These are phyloP conservation scores for Boletus bicolor DNA, from an alignment of 768 basidiomycete species.

Conservation along the genomic window DNA sequence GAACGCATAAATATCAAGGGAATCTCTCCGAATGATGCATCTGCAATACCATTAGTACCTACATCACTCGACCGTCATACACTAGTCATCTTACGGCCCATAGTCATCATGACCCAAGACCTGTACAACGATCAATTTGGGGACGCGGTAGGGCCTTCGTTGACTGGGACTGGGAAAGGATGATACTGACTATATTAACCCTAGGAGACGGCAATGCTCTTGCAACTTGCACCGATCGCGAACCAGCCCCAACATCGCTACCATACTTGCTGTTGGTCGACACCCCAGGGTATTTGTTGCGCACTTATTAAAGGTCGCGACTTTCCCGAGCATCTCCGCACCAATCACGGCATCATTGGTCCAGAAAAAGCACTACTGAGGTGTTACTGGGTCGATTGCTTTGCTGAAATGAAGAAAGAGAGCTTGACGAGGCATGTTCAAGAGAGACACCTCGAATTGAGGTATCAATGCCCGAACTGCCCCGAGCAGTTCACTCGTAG, in stretches of 20 bases:
- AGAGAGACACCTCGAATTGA: constrained; percentile 23
- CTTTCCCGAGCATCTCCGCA: constrained; percentile 24
- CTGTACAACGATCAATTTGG: not conserved
- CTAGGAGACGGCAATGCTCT: constrained; percentile 10
- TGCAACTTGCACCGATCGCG: not conserved
- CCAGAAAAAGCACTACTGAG: constrained; percentile 1
- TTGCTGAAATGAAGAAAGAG: constrained; percentile 24
- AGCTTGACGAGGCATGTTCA: constrained; percentile 27
- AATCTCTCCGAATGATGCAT: not conserved
- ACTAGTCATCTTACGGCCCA: not conserved
- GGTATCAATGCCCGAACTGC: constrained; percentile 18
- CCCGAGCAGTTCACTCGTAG: constrained; percentile 25
- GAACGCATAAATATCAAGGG: constrained; percentile 18
- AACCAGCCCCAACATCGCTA: constrained; percentile 1
- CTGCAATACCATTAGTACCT: constrained; percentile 5
- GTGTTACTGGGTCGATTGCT: constrained; percentile 24
- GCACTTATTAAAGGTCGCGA: not conserved
- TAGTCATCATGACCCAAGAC: constrained; percentile 1
- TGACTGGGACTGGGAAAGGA: not conserved
- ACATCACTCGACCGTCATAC: not conserved
- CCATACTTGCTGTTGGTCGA: constrained; percentile 20
- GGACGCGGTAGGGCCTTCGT: constrained; percentile 8
- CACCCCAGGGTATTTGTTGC: not conserved
- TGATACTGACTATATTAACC: not conserved
- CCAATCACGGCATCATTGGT: constrained; percentile 18